Evolutionary conservation across 306 rosid genomes (phyloP).

Genomic region (Echinosophora koreensis): DNA sequence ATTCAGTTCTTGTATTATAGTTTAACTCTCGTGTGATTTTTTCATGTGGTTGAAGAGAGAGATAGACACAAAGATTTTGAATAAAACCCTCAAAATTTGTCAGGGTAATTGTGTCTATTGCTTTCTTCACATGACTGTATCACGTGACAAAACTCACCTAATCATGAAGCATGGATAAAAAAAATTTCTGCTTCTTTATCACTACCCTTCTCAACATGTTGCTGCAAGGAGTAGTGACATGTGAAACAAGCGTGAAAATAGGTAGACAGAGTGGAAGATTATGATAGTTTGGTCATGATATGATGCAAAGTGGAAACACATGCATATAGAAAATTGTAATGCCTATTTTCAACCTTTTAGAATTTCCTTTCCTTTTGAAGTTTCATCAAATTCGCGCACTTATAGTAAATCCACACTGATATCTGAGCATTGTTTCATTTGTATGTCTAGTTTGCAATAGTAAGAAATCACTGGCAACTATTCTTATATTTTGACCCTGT

Average conservation of each 20-base stretch:
- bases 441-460: slow-evolving; percentile 12
- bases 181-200: too few relatives aligned
- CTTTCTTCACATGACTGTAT: neutral
- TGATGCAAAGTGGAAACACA: slow-evolving; percentile 34
- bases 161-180: too few relatives aligned
- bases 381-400: neutral
- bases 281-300: slow-evolving; percentile 23
- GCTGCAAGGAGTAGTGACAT: too few relatives aligned
- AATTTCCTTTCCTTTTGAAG: slow-evolving; percentile 8
- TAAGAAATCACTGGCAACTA: neutral
- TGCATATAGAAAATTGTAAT: neutral
- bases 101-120: neutral
- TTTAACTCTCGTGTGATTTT: neutral
- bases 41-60: too few relatives aligned
- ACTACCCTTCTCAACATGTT: too few relatives aligned
- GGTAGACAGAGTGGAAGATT: too few relatives aligned
- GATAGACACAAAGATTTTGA: neutral
- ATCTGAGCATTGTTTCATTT: slow-evolving; percentile 8
- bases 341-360: slow-evolving; percentile 18
- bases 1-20: slow-evolving; percentile 19
- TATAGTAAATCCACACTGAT: neutral
- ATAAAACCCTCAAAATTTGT: neutral
- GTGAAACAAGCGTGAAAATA: too few relatives aligned
- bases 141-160: neutral
- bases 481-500: neutral